Evolutionary conservation across 1,139 yeast genomes (phyloP).

Genomic region (Candida pseudoviswanathii): DNA sequence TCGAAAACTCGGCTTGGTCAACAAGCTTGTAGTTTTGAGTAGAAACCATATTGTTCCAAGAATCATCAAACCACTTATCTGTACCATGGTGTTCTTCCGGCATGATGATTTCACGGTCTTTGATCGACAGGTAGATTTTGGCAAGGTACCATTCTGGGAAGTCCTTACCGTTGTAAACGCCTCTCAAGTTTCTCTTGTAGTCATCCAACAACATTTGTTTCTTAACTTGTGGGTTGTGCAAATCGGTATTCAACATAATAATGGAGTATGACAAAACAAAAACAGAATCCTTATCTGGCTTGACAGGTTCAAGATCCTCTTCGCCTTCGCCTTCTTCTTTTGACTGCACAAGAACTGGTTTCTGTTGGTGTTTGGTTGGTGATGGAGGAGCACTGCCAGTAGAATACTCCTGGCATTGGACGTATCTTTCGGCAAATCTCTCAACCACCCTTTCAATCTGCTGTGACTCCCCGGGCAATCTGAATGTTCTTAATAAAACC

Average conservation of each 20-base stretch:
- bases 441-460: constrained; percentile 93
- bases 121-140: constrained; percentile 77
- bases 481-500: constrained; percentile 74
- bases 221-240: constrained; percentile 77
- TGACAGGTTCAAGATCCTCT: constrained; percentile 42
- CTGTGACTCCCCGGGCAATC: constrained; percentile 97
- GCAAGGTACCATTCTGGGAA: constrained; percentile 86
- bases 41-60: constrained; percentile 85
- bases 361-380: constrained; percentile 33
- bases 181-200: constrained; percentile 77
- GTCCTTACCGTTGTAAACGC: constrained; percentile 74
- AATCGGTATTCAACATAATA: constrained; percentile 76
- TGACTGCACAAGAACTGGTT: background rate
- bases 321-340: constrained; percentile 25
- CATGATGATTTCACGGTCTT: constrained; percentile 89
- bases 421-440: constrained; percentile 79
- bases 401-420: constrained; percentile 27
- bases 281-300: constrained; percentile 73
- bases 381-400: constrained; percentile 2
- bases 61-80: constrained; percentile 87
- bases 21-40: constrained; percentile 32
- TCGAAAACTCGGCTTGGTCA: constrained; percentile 22
- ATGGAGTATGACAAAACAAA: constrained; percentile 74
- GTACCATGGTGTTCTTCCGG: constrained; percentile 95
- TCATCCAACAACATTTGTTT: constrained; percentile 87